phyloP scores from a whole-genome alignment of 129 eudicot species.

The Dittrichia graveolens region DNA sequence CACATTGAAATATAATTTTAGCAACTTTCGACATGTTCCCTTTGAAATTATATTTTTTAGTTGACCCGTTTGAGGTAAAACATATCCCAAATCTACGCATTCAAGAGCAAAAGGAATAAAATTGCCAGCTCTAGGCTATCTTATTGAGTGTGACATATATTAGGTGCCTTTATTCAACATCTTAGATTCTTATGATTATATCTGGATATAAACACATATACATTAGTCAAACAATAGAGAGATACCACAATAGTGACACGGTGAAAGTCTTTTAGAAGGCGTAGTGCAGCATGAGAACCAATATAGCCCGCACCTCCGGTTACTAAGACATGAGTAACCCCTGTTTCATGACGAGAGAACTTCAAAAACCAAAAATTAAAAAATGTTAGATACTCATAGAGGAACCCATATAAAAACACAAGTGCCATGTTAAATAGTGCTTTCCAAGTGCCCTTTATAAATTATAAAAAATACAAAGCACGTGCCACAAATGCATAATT shows the following conservation, averaged over 20 bases:
- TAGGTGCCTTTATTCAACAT: background rate
- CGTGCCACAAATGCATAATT: background rate
- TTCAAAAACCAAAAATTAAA: conserved; percentile 28
- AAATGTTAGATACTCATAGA: background rate
- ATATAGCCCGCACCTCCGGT: conserved; percentile 49
- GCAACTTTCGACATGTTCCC: background rate
- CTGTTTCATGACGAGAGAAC: conserved; percentile 43
- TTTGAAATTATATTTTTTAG: background rate
- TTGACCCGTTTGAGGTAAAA: background rate
- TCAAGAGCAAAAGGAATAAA: background rate
- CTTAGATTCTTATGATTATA: background rate
- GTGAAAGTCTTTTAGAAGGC: conserved; percentile 39
- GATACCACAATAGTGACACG: conserved; percentile 46
- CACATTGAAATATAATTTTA: background rate
- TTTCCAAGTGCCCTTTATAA: background rate
- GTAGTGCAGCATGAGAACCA: conserved; percentile 43
- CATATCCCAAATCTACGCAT: background rate
- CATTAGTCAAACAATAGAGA: conserved; percentile 1
- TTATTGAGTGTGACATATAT: background rate
- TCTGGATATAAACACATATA: conserved; percentile 5
- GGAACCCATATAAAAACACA: background rate
- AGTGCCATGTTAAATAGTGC: background rate
- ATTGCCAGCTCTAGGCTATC: background rate
- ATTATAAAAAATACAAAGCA: background rate
- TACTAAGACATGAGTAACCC: conserved; percentile 44